phyloP scores from a whole-genome alignment of 345 rosid genomes.

The Nasturtium officinale region DNA sequence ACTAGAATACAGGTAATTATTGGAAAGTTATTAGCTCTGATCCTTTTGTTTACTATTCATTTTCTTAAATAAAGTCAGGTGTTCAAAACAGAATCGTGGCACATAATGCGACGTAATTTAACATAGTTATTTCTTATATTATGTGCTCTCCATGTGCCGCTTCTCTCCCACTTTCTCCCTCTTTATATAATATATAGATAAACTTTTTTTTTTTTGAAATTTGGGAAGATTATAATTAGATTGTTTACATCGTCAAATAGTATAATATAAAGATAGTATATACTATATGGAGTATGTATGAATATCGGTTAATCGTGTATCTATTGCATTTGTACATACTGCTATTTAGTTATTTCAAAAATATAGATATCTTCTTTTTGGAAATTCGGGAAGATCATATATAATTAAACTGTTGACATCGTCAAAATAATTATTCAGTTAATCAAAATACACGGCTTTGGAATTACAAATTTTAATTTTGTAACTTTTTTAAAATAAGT shows the following conservation, averaged over 20 bases:
- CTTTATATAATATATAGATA: too few relatives aligned
- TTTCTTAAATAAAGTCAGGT: constrained; percentile 38
- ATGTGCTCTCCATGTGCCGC: constrained; percentile 43
- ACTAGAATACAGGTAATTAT: constrained; percentile 6
- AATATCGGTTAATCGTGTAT: not conserved
- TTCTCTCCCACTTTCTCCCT: not conserved
- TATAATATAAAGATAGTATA: too few relatives aligned
- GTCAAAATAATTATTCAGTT: not conserved
- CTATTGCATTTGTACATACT: too few relatives aligned
- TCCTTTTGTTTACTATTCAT: constrained; percentile 16
- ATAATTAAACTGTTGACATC: not conserved
- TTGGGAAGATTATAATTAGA: too few relatives aligned
- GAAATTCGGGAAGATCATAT: not conserved
- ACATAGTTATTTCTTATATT: constrained; percentile 14
- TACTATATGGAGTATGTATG: not conserved
- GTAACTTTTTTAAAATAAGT: too few relatives aligned
- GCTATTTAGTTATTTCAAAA: too few relatives aligned
- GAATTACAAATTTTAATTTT: not conserved
- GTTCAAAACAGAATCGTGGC: constrained; percentile 53
- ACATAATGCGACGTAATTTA: constrained; percentile 30
- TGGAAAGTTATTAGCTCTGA: constrained; percentile 27
- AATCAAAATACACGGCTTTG: not conserved
- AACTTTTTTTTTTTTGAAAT: too few relatives aligned
- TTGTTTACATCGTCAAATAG: too few relatives aligned
- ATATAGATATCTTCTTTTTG: too few relatives aligned